Conservation (phyloP, 352 stramenopile genomes). For the Aphanomyces astaci region DNA sequence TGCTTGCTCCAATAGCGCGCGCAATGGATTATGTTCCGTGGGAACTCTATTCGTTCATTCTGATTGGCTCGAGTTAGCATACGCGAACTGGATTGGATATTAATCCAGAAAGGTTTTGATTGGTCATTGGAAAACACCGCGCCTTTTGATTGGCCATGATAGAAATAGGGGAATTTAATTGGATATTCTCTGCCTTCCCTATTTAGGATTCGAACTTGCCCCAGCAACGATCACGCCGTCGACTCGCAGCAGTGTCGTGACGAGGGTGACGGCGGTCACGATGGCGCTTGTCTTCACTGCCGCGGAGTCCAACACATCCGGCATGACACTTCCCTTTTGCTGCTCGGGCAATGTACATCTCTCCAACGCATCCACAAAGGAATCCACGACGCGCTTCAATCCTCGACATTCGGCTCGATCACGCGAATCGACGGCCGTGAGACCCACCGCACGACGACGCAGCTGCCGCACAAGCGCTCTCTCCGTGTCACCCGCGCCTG, state of each 20-base stretch:
- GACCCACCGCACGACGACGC: background rate
- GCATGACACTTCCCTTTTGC: background rate
- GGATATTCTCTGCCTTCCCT: too few relatives aligned
- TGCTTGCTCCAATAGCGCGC: background rate
- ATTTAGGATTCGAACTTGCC: background rate
- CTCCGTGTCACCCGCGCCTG: background rate
- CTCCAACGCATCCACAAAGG: background rate
- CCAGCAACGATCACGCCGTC: background rate
- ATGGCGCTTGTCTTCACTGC: slow-evolving; percentile 1
- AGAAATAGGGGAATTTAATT: too few relatives aligned
- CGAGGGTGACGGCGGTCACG: background rate
- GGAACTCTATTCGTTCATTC: too few relatives aligned
- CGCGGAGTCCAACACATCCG: background rate
- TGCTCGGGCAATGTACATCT: background rate
- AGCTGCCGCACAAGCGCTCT: background rate
- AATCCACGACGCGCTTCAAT: background rate
- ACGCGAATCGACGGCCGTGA: background rate
- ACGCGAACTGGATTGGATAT: too few relatives aligned
- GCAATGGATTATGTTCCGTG: too few relatives aligned
- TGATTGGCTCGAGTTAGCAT: background rate
- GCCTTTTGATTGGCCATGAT: background rate
- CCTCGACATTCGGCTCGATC: background rate
- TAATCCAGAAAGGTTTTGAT: background rate
- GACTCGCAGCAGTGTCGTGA: background rate
- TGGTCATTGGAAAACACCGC: too few relatives aligned